Evolutionary conservation across 352 stramenopile genomes (phyloP).

Genomic region (Peronospora destructor): DNA sequence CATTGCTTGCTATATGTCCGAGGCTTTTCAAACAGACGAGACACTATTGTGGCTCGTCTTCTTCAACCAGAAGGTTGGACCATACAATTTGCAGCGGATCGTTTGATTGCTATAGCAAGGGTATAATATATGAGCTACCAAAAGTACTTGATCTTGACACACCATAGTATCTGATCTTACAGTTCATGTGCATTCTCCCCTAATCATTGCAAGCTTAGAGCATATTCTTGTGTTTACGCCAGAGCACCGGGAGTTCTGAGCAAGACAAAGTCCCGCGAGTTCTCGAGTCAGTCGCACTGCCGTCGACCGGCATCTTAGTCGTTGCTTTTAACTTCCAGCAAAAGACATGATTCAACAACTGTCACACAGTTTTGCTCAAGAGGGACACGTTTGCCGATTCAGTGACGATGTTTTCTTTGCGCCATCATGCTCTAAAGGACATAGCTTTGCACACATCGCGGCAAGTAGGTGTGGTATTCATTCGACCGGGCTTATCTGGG

Average conservation of each 20-base stretch:
- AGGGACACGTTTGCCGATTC: slow-evolving; percentile 8
- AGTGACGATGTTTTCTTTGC: too few relatives aligned
- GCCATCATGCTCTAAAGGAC: too few relatives aligned
- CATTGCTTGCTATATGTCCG: background rate
- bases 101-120: background rate
- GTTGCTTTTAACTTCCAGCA: background rate
- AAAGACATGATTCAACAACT: background rate
- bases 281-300: slow-evolving; percentile 1
- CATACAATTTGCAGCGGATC: slow-evolving; percentile 13
- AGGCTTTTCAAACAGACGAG: slow-evolving; percentile 9
- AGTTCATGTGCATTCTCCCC: background rate
- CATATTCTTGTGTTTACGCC: slow-evolving; percentile 13
- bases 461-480: slow-evolving; percentile 4
- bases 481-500: slow-evolving; percentile 15
- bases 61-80: slow-evolving; percentile 19
- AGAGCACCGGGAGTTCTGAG: slow-evolving; percentile 15
- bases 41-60: slow-evolving; percentile 1
- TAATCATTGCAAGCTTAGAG: background rate
- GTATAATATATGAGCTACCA: background rate
- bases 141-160: too few relatives aligned
- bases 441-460: background rate
- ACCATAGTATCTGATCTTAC: background rate
- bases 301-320: slow-evolving; percentile 8
- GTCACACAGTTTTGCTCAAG: slow-evolving; percentile 13
- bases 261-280: slow-evolving; percentile 13